A percentile compares a stretch with the other conserved stretches of the same genome.
Conservation (phyloP, 495 filamentous ascomycete species). For the Penicillium goetzii region DNA sequence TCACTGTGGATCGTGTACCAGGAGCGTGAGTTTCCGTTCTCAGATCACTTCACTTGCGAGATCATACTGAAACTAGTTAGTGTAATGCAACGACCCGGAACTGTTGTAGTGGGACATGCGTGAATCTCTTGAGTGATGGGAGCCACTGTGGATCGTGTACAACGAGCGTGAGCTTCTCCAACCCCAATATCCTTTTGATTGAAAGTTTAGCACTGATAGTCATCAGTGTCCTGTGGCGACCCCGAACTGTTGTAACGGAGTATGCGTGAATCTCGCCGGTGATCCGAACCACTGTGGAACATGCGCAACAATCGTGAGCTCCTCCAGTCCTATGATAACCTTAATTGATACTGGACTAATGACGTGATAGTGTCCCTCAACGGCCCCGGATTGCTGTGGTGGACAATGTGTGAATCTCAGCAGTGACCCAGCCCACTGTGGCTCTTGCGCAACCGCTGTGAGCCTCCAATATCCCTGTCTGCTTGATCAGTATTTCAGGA, state of each 20-base stretch:
- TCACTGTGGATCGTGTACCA: conserved; percentile 12
- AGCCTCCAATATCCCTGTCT: too few species aligned
- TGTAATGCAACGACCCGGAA: not conserved
- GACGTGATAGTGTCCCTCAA: not conserved
- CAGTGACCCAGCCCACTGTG: conserved; percentile 16
- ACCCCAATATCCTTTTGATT: not conserved
- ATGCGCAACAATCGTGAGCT: not conserved
- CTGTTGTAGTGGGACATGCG: conserved; percentile 16
- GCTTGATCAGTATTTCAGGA: too few species aligned
- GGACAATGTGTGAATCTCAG: conserved; percentile 20
- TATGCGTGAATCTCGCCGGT: conserved; percentile 7
- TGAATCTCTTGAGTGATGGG: conserved; percentile 4
- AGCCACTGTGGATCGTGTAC: conserved; percentile 13
- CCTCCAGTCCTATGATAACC: not conserved
- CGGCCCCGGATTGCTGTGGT: conserved; percentile 21
- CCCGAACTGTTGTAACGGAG: conserved; percentile 1
- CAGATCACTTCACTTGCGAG: not conserved
- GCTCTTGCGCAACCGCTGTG: conserved; percentile 12
- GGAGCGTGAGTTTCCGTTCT: not conserved
- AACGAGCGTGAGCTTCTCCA: not conserved
- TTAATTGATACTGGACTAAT: too few species aligned
- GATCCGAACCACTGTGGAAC: conserved; percentile 11
- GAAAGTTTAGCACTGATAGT: not conserved
- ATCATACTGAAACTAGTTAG: not conserved
- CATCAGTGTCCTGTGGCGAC: not conserved